Conservation (phyloP, 1,284 basidiomycete species). For the Mycena citricolor region DNA sequence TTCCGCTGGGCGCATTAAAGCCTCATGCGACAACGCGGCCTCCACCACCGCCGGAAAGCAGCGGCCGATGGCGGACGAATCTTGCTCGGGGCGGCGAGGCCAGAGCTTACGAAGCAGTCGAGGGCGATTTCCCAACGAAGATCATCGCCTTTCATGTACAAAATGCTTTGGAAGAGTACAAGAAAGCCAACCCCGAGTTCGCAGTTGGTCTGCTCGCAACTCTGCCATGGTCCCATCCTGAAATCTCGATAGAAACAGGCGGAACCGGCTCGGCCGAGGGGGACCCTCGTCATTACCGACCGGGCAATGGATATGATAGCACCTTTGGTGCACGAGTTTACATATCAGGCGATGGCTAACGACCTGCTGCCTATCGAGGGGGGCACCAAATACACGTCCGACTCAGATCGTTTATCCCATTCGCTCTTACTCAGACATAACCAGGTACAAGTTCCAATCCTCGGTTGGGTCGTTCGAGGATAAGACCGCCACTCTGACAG, state of each 20-base stretch:
- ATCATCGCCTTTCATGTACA: slow-evolving; percentile 84
- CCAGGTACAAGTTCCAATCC: slow-evolving; percentile 85
- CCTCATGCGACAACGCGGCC: slow-evolving; percentile 59
- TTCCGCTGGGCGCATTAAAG: slow-evolving; percentile 83
- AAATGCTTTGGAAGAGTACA: slow-evolving; percentile 80
- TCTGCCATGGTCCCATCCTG: slow-evolving; percentile 1
- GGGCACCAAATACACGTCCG: slow-evolving; percentile 84
- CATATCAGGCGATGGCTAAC: slow-evolving; percentile 98
- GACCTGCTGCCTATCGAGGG: slow-evolving; percentile 89
- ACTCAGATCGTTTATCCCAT: slow-evolving; percentile 15
- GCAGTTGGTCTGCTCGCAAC: slow-evolving; percentile 49
- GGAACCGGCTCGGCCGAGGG: slow-evolving; percentile 71
- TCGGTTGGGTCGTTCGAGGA: slow-evolving; percentile 83
- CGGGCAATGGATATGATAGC: slow-evolving; percentile 91
- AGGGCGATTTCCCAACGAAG: slow-evolving; percentile 74
- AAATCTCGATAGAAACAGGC: slow-evolving; percentile 55
- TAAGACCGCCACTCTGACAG: slow-evolving; percentile 80
- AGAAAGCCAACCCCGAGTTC: slow-evolving; percentile 82
- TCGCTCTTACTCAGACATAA: slow-evolving; percentile 1
- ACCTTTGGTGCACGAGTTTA: slow-evolving; percentile 96
- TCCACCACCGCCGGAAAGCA: slow-evolving; percentile 61
- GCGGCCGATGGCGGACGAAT: slow-evolving; percentile 70
- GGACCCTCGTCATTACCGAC: slow-evolving; percentile 90
- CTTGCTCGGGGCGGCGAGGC: slow-evolving; percentile 67
- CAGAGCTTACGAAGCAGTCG: slow-evolving; percentile 62